These are phyloP conservation scores for Boechera divaricarpa DNA, from an alignment of 345 rosid genomes.

Conservation along the genomic window DNA sequence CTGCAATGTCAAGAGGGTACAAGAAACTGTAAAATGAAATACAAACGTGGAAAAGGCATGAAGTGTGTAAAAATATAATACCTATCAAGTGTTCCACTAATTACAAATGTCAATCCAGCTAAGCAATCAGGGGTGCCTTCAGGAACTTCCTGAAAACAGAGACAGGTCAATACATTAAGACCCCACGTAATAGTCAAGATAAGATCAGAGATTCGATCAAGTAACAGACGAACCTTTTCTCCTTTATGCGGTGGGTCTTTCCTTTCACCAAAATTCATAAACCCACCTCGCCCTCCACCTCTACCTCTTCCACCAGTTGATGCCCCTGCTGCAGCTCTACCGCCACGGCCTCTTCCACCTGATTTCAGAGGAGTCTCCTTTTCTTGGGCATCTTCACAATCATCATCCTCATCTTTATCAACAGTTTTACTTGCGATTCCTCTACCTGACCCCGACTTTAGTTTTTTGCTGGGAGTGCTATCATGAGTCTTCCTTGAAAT, in stretches of 20 bases:
- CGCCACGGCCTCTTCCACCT: conserved; percentile 83
- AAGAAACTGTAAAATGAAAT: conserved; percentile 25
- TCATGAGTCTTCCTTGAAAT: conserved; percentile 51
- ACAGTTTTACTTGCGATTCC: conserved; percentile 62
- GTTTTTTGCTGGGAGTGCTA: conserved; percentile 78
- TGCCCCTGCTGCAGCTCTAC: conserved; percentile 69
- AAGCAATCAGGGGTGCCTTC: conserved; percentile 92
- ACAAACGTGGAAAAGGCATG: not conserved
- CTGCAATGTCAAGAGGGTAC: conserved; percentile 52
- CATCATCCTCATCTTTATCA: conserved; percentile 58
- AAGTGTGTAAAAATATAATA: conserved; percentile 42
- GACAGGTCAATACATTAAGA: conserved; percentile 24
- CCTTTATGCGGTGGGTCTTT: conserved; percentile 99
- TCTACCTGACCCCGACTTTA: conserved; percentile 75
- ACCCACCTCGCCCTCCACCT: conserved; percentile 90
- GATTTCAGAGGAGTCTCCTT: conserved; percentile 64
- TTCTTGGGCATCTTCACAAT: conserved; percentile 58
- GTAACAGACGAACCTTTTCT: conserved; percentile 68
- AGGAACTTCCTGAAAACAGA: conserved; percentile 86
- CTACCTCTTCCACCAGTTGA: conserved; percentile 85
- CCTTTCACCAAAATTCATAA: conserved; percentile 93
- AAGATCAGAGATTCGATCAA: conserved; percentile 51
- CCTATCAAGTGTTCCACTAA: conserved; percentile 99
- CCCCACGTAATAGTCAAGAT: conserved; percentile 16
- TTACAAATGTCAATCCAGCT: conserved; percentile 87